A percentile compares a stretch with the other conserved stretches of the same genome.
These are phyloP conservation scores for grape (Vitis vinifera) DNA, from an alignment of 164 flowering plant genomes.

Conservation along the genomic window ASM3070453v1 NC_081814.1:22950501-22951000, in stretches of 20 bases:
- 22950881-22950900: slow-evolving; percentile 87
- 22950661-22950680: slow-evolving; percentile 77
- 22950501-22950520: slow-evolving; percentile 25
- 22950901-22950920: slow-evolving; percentile 62
- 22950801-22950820: slow-evolving; percentile 73
- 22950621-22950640: slow-evolving; percentile 98
- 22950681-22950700: slow-evolving; percentile 86
- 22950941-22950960: slow-evolving; percentile 59
- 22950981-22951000: slow-evolving; percentile 99
- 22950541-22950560: slow-evolving; percentile 10
- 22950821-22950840: slow-evolving; percentile 54
- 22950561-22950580: slow-evolving; percentile 18
- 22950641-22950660: slow-evolving; percentile 95
- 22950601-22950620: slow-evolving; percentile 94
- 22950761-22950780: slow-evolving; percentile 72
- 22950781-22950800: slow-evolving; percentile 73
- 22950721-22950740: slow-evolving; percentile 78
- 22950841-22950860: slow-evolving; percentile 42
- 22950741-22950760: slow-evolving; percentile 79
- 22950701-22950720: slow-evolving; percentile 92
- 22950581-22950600: slow-evolving; percentile 58
- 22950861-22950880: slow-evolving; percentile 89
- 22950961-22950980: slow-evolving; percentile 93
- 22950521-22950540: slow-evolving; percentile 13
- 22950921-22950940: slow-evolving; percentile 37